phyloP scores from a whole-genome alignment of 345 rosid species.

The Pistacia integerrima region DNA sequence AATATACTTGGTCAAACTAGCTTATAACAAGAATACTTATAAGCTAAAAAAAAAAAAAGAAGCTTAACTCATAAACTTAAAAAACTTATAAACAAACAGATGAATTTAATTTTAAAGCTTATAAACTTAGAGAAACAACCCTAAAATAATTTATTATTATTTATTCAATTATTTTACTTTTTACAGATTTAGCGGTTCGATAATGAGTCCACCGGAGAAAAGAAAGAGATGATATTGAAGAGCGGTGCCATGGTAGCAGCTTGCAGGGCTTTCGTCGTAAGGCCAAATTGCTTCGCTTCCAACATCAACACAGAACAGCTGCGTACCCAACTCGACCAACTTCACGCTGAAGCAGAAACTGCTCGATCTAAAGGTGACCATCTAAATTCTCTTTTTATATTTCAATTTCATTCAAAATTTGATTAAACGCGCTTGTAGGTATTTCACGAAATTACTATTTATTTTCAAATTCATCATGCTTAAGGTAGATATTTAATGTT shows the following conservation, averaged over 20 bases:
- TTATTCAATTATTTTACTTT: no score
- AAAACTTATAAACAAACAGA: no score
- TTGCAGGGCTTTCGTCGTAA: constrained; percentile 23
- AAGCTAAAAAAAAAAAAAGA: no score
- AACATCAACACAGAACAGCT: constrained; percentile 49
- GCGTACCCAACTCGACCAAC: constrained; percentile 71
- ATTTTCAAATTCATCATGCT: neutral
- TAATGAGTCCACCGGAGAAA: neutral
- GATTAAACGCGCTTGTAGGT: neutral
- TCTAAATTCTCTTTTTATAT: neutral
- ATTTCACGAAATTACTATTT: neutral
- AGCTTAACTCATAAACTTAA: no score
- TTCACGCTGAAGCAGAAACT: constrained; percentile 69
- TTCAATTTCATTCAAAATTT: neutral
- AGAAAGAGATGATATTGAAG: constrained; percentile 37
- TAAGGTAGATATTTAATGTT: neutral
- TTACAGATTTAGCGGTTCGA: neutral
- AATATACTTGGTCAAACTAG: no score
- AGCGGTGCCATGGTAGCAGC: constrained; percentile 29
- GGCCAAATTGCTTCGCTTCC: constrained; percentile 42
- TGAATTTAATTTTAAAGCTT: no score
- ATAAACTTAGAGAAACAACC: no score
- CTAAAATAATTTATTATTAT: no score
- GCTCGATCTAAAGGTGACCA: constrained; percentile 67
- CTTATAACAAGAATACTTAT: no score